Base-by-base conservation (phyloP, 192 early-diverging fungal genomes). In the Coemansia sp. region DNA sequence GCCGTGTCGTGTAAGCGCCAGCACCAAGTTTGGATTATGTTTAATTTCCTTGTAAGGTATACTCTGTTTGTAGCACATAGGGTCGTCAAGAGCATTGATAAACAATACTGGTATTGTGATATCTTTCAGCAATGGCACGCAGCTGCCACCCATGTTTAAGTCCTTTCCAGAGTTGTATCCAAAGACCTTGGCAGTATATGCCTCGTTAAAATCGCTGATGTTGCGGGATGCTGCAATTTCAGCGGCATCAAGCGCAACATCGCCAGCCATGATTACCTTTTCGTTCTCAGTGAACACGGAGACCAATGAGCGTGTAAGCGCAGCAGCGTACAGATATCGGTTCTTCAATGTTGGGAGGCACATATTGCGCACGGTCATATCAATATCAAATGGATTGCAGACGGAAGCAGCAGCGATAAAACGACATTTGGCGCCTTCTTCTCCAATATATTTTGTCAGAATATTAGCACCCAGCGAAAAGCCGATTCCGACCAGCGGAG, bases 391-490 rank as follows among this genome's bases (percentile, higher is more conserved):
- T 14, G 94, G 96, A 62, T 96, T 97, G 53, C 85, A 88, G 31
- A 97, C 86, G 2, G 91, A 89, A 14, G 88, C 88, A 22, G 86
- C 89, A 0, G 86, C 93, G n/a, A 88, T 60, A 34, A 98, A 85
- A 31, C 84, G 87, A 60, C 89, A 93, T 7, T 83, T 73, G 53
- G 84, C 82, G 8, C 89, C 87, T 50, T 89, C 89, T 58, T 96
- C 91, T 16, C 93, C 93, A 49, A 95, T 82, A 59, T 88, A 92
- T 83, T 96, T 98, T 65, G 90, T 87, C 58, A 98, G 62, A 26
- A 98, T 91, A 73, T 97, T 98, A 24, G 94, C 86, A 6, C 96
- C 96, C 30, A 98, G 78, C 23, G 90, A 93, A 69, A 94, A 98
- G 6, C 96, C 96, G 54, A 93, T 71, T 16, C 87, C 94, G 58